Conservation (phyloP, 257 asterid species). For the Anisodus acutangulus region DNA sequence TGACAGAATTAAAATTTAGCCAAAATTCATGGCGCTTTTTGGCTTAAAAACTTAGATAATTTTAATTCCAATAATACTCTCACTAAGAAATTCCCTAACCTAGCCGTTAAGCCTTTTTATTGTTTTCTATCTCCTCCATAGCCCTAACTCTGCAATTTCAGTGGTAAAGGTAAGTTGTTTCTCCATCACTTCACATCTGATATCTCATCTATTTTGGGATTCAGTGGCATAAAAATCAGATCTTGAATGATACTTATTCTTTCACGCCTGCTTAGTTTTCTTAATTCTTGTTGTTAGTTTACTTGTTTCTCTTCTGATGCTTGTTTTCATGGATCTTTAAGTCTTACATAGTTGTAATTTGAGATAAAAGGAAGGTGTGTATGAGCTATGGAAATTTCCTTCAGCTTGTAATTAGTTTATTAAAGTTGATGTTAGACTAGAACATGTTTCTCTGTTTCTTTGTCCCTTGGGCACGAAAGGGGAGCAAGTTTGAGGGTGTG, state of each 20-base stretch:
- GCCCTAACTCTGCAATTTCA: background rate
- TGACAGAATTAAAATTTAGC: no score
- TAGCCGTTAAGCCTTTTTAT: background rate
- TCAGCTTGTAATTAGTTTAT: no score
- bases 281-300: no score
- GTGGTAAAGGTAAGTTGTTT: background rate
- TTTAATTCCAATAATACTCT: background rate
- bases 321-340: background rate
- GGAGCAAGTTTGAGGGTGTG: background rate
- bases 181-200: background rate
- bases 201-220: background rate
- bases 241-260: background rate
- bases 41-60: background rate
- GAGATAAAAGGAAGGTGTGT: background rate
- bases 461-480: background rate
- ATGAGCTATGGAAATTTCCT: background rate
- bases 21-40: no score
- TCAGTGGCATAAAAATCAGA: background rate
- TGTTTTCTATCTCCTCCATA: background rate
- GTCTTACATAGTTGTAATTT: background rate
- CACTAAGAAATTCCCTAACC: background rate
- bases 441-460: background rate
- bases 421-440: background rate
- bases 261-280: no score
- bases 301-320: no score